A percentile compares a stretch with the other conserved stretches of the same genome.
phyloP scores from a whole-genome alignment of 2,329 filamentous ascomycete genomes.

The Paracorniculantispora psalliotae region DNA sequence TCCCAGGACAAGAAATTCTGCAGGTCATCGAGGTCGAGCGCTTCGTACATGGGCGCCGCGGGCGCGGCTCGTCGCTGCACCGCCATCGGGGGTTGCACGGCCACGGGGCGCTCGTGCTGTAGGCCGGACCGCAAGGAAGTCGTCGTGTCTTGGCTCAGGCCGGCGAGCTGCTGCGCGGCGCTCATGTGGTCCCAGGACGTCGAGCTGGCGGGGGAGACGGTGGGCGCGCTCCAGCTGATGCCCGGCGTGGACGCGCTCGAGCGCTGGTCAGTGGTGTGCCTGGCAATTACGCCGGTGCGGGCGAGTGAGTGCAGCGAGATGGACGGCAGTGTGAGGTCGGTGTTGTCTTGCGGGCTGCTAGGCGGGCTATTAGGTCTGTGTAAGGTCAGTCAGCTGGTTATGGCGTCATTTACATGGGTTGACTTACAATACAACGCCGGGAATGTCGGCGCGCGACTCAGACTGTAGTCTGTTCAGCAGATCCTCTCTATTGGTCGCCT shows the following conservation, averaged over 20 bases:
- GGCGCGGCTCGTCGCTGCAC: slow-evolving; percentile 18
- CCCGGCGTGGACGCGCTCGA: slow-evolving; percentile 16
- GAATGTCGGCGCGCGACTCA: slow-evolving; percentile 20
- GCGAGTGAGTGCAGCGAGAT: slow-evolving; percentile 21
- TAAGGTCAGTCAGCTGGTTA: background rate
- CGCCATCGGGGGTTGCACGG: slow-evolving; percentile 20
- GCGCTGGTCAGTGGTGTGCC: slow-evolving; percentile 6
- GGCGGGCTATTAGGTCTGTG: slow-evolving; percentile 16
- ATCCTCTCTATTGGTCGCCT: slow-evolving; percentile 20
- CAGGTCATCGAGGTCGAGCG: slow-evolving; percentile 33
- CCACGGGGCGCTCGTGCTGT: slow-evolving; percentile 33
- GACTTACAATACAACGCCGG: slow-evolving; percentile 21
- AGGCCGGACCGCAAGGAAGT: slow-evolving; percentile 26
- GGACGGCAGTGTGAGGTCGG: slow-evolving; percentile 20
- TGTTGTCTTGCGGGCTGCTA: slow-evolving; percentile 16
- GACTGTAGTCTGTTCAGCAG: slow-evolving; percentile 17
- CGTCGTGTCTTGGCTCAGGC: slow-evolving; percentile 19
- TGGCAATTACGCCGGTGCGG: slow-evolving; percentile 16
- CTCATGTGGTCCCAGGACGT: slow-evolving; percentile 24
- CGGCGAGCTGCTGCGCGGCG: slow-evolving; percentile 24
- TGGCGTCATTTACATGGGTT: slow-evolving; percentile 11
- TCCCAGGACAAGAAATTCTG: slow-evolving; percentile 37
- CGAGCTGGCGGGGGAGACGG: slow-evolving; percentile 17
- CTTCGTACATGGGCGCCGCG: slow-evolving; percentile 28
- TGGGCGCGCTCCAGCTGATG: slow-evolving; percentile 18